These are phyloP conservation scores for Penicillium waksmanii DNA, from an alignment of 495 filamentous ascomycete genomes.

Conservation along the genomic window DNA sequence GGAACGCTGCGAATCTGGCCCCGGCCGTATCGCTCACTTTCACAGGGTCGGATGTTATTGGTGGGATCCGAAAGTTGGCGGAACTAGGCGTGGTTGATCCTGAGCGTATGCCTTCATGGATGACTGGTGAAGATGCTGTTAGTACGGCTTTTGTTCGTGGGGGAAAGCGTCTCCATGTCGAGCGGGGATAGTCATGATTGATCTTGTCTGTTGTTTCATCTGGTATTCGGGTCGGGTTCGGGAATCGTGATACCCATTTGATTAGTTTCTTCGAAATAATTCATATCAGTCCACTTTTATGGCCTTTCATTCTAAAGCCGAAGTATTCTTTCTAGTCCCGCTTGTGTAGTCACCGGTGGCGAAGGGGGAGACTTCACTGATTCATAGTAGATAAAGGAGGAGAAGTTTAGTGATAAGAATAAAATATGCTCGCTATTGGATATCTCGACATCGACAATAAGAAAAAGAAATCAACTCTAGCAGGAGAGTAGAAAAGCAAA, in stretches of 20 bases:
- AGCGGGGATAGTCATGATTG: conserved; percentile 19
- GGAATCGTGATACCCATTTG: background rate
- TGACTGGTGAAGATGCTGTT: conserved; percentile 85
- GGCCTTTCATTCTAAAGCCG: too few species aligned
- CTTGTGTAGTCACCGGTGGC: too few species aligned
- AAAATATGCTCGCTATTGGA: background rate
- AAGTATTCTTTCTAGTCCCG: too few species aligned
- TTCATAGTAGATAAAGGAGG: too few species aligned
- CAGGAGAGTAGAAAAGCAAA: too few species aligned
- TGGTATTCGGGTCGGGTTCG: too few species aligned
- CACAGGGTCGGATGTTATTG: conserved; percentile 78
- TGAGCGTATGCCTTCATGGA: conserved; percentile 82
- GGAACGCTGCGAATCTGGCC: conserved; percentile 4
- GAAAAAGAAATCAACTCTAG: background rate
- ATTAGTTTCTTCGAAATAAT: background rate
- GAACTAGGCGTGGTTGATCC: conserved; percentile 75
- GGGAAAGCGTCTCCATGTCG: conserved; percentile 52
- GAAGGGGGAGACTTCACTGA: too few species aligned
- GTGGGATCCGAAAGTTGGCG: conserved; percentile 73
- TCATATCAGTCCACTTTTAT: too few species aligned
- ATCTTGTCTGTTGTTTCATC: background rate
- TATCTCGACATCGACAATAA: background rate
- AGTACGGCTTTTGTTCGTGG: conserved; percentile 68
- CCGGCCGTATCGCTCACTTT: conserved; percentile 64
- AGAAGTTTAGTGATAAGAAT: background rate